Evolutionary conservation across 2,329 filamentous ascomycete genomes (phyloP), one percentile per base, ranked within the genome.

Genomic region (Teratosphaeria pseudoeucalypti): DNA sequence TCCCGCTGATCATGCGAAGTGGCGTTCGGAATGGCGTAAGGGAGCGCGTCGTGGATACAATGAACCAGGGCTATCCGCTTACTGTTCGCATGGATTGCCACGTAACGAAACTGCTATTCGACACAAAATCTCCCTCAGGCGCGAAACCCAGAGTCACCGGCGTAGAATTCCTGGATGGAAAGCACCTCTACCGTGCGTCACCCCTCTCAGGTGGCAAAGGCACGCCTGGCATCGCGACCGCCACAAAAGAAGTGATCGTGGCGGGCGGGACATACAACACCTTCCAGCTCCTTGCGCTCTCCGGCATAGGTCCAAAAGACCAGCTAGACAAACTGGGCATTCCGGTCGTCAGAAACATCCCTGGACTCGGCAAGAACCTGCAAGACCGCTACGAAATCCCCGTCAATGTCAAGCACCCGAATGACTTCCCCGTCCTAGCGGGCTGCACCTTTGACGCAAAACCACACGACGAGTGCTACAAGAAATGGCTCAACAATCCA

Each of bases 81-180:
- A 81, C 83, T 57, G 74, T 86, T 55, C 76, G 77, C 47, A 75
- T 79, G 2, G 86, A 87, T 71, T 82, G 79, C 47, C 74, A 87
- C 55, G 87, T 83, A 63, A 85, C 86, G 58, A 85, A 85, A 69
- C 73, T 90, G 69, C 75, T 77, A 27, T 87, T 85, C 64, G 85
- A 87, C 43, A 2, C 39, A 3, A 54, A n/a, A 3, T 9, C 53
- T n/a, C 82, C 85, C 1, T 85, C 54, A 9, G 61, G 81, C 16
- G 67, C 75, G 14, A 81, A 80, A 58, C 71, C 76, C 2, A 76
- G 78, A 62, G 75, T 75, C 1, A 73, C 67, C 19, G 75, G 75
- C 57, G 74, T 77, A 5, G 70, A 76, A 58, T 77, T 73, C 63
- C 70, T 75, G 53, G 70, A 73, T 9, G 75, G 75, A 37, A 62